Base-by-base conservation (phyloP, 768 basidiomycete species). In the Lentinula detonsa region DNA sequence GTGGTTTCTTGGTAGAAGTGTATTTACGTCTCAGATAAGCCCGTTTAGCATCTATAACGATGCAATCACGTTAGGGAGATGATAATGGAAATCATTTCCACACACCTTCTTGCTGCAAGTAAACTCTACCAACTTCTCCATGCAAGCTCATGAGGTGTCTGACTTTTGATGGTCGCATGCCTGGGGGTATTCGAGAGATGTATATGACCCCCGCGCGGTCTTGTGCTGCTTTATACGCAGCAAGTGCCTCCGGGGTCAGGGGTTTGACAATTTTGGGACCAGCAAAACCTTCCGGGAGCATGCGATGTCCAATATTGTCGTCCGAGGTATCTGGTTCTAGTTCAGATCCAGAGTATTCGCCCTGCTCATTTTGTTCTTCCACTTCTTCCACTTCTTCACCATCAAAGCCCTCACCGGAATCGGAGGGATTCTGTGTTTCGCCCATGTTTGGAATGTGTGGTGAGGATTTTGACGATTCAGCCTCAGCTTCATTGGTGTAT, bases 91-190 rank as follows among this genome's bases (percentile, higher is more conserved):
- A 34, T 42, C 57, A 21, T 16, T 8, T 13, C 16, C 3, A 21
- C 13, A 7, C 71, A 90, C 93, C 93, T 83, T 96, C 95, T 72
- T 89, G 87, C 69, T 94, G 93, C 62, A 98, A 78, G 77, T 95
- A 98, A 13, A 98, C 92, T 57, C 93, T 81, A 1, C 94, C 95
- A 3, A 98, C 80, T 62, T 94, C 93, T 3, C 97, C 97, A 69
- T 94, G 89, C 40, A 82, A 82, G 63, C 85, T 86, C 87, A 99
- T 89, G 45, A 99, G 78, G 74, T 98, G 93, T 61, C 95, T 87
- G 40, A 98, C 92, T 74, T 98, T 98, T 9, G 91, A 82, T 33
- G 97, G 97, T 21, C 90, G 92, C 97, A 99, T 98, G 1, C 95
- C 96, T 13, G 97, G 97, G 2, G 97, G 97, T 68, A 98, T 90